Evolutionary conservation across 352 stramenopile genomes (phyloP).

Genomic region (Phytophthora nicotianae): DNA sequence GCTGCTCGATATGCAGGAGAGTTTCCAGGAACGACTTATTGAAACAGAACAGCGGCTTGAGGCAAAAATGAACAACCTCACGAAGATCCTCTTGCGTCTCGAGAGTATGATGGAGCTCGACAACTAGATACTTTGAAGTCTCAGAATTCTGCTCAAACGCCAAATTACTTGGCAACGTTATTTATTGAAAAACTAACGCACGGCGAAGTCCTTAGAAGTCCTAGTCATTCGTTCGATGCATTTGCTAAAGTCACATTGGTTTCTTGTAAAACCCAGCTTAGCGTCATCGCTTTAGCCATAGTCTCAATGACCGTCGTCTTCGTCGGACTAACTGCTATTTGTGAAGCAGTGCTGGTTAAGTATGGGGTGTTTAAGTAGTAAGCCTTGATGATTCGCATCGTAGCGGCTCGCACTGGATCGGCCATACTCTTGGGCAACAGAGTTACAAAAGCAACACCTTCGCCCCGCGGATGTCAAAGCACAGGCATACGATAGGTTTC

Average conservation of each 20-base stretch:
- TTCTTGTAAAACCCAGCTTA: too few species aligned
- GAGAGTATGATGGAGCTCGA: slow-evolving; percentile 63
- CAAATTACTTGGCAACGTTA: background rate
- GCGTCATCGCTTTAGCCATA: too few species aligned
- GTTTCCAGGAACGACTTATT: slow-evolving; percentile 57
- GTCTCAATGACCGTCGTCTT: too few species aligned
- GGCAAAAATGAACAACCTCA: slow-evolving; percentile 67
- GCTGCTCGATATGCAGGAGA: slow-evolving; percentile 62
- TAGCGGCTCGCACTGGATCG: too few species aligned
- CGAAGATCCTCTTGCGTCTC: slow-evolving; percentile 70
- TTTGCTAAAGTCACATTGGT: background rate
- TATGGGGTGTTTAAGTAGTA: too few species aligned
- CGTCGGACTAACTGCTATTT: too few species aligned
- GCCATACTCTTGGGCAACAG: too few species aligned
- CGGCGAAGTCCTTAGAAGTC: background rate
- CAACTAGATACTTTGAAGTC: slow-evolving; percentile 26
- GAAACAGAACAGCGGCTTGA: slow-evolving; percentile 76
- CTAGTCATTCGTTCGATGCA: background rate
- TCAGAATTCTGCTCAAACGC: background rate
- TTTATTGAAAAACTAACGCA: background rate
- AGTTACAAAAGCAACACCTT: too few species aligned
- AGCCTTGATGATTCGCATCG: too few species aligned
- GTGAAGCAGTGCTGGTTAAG: too few species aligned
- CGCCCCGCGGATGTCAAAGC: too few species aligned
- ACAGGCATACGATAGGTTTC: too few species aligned